phyloP scores from a whole-genome alignment of 192 early-diverging fungal genomes.

The Coemansia sp. region DNA sequence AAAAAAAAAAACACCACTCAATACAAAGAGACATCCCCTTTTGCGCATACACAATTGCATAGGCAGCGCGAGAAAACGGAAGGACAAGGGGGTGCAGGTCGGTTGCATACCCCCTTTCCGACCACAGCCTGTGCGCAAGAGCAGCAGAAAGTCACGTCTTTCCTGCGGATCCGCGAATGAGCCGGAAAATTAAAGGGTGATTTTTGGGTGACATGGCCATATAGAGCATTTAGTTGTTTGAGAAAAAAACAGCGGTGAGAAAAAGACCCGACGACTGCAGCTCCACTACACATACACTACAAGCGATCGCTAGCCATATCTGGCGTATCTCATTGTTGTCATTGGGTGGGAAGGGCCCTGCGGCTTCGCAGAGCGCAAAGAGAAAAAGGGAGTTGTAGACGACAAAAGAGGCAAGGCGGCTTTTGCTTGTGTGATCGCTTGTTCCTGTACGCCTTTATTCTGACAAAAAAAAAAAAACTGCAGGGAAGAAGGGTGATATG shows the following conservation, averaged over 20 bases:
- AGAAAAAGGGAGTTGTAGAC: neutral
- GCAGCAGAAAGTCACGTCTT: neutral
- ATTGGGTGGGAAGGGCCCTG: conserved; percentile 4
- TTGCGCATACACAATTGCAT: neutral
- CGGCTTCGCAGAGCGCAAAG: neutral
- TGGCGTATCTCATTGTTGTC: neutral
- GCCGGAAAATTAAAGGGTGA: neutral
- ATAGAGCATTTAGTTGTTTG: neutral
- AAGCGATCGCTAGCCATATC: neutral
- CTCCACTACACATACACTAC: neutral
- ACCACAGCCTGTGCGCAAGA: neutral
- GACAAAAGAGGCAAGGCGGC: neutral
- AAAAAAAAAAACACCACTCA: neutral
- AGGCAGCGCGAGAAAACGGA: neutral
- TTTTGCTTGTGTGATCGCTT: neutral
- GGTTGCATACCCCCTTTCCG: neutral
- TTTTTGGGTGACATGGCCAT: conserved; percentile 6
- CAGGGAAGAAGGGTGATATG: neutral
- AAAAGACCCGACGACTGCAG: neutral
- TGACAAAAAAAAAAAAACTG: neutral
- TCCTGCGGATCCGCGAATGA: neutral
- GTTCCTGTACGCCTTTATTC: neutral
- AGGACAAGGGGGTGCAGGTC: neutral
- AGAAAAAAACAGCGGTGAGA: neutral
- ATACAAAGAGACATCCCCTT: neutral